Conservation (phyloP, 1,139 yeast species). For the Schwanniomyces etchellsii region DNA sequence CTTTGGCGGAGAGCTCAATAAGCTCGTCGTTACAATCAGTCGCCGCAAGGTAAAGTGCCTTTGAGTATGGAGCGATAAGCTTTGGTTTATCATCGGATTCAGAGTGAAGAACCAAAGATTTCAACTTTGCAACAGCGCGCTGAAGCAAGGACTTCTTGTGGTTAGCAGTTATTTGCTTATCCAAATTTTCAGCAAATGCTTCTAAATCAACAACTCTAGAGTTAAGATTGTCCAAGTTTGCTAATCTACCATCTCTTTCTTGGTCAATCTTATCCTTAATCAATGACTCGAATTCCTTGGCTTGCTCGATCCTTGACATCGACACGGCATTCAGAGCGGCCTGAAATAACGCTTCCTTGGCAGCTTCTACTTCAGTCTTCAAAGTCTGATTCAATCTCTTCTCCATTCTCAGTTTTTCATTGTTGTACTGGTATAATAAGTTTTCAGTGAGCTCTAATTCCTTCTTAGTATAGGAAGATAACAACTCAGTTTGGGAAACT, state of each 20-base stretch:
- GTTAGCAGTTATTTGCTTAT: constrained; percentile 49
- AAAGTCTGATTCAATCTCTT: constrained; percentile 57
- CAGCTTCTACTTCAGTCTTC: constrained; percentile 60
- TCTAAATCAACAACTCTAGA: constrained; percentile 55
- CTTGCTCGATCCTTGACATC: constrained; percentile 65
- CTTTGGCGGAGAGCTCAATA: constrained; percentile 28
- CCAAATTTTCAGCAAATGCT: constrained; percentile 52
- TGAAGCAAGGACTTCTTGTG: constrained; percentile 55
- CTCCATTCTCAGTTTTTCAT: constrained; percentile 60
- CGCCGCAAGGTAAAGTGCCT: constrained; percentile 40
- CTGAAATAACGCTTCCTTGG: constrained; percentile 60
- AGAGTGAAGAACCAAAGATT: constrained; percentile 35
- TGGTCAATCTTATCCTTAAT: constrained; percentile 61
- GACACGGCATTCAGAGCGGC: constrained; percentile 77
- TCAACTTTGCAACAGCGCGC: constrained; percentile 50
- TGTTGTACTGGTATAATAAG: constrained; percentile 42
- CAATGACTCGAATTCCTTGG: constrained; percentile 63
- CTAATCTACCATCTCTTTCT: constrained; percentile 80
- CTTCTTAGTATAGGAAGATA: constrained; percentile 50
- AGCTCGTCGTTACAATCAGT: constrained; percentile 38
- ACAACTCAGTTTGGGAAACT: constrained; percentile 45
- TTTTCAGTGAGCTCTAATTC: constrained; percentile 47
- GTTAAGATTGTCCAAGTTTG: constrained; percentile 58
- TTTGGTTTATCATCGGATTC: constrained; percentile 23
- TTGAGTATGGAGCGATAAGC: constrained; percentile 38